phyloP scores from a whole-genome alignment of 2,329 filamentous ascomycete species.

The Fusarium sororula region DNA sequence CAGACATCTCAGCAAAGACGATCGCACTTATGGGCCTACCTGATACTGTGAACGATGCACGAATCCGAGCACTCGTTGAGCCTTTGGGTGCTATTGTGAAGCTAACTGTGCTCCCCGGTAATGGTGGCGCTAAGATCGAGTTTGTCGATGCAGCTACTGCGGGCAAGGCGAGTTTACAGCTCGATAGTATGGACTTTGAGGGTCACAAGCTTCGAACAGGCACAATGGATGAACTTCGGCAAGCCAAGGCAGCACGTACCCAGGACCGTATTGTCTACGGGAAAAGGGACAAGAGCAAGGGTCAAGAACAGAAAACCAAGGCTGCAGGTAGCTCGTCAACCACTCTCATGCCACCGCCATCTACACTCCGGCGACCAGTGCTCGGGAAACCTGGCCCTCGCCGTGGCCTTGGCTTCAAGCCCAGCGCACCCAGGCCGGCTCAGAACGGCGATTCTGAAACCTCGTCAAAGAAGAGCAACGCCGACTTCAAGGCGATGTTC shows the following conservation, averaged over 20 bases:
- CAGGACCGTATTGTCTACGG: conserved; percentile 45
- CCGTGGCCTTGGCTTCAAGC: conserved; percentile 55
- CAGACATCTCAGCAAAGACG: conserved; percentile 71
- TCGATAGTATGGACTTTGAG: conserved; percentile 65
- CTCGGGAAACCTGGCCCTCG: conserved; percentile 53
- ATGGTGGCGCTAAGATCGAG: conserved; percentile 87
- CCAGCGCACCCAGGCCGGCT: conserved; percentile 29
- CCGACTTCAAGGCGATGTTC: conserved; percentile 66
- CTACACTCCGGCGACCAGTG: conserved; percentile 53
- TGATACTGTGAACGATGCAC: conserved; percentile 90
- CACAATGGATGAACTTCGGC: conserved; percentile 63
- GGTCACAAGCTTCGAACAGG: conserved; percentile 65
- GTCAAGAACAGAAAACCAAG: conserved; percentile 41
- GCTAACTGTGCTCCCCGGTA: conserved; percentile 80
- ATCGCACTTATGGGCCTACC: conserved; percentile 86
- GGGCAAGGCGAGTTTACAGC: conserved; percentile 73
- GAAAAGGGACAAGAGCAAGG: conserved; percentile 37
- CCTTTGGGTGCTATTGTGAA: conserved; percentile 77
- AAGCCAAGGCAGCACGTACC: conserved; percentile 55
- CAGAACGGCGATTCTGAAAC: conserved; percentile 38
- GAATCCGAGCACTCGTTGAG: conserved; percentile 78
- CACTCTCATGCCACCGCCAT: conserved; percentile 56
- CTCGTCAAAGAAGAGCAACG: conserved; percentile 60
- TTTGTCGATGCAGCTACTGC: conserved; percentile 75
- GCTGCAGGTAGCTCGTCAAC: conserved; percentile 18